Evolutionary conservation across 306 rosid species (phyloP).

Genomic region (Canavalia gladiata): DNA sequence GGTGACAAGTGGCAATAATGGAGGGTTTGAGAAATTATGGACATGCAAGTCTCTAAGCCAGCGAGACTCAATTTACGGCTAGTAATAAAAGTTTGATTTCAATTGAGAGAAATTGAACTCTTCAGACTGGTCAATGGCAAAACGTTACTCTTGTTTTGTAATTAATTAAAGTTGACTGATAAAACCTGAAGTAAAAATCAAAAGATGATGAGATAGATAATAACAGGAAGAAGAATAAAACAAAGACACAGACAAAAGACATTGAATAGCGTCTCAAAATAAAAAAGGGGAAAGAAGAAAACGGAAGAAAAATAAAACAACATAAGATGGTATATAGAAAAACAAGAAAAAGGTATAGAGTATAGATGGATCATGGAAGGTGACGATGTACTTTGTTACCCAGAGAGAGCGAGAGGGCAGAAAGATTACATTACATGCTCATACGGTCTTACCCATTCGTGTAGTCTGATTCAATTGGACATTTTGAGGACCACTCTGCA

Average conservation of each 20-base stretch:
- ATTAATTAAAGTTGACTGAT: not conserved
- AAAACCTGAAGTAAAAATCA: not conserved
- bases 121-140: not conserved
- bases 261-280: slow-evolving; percentile 5
- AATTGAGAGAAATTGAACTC: not conserved
- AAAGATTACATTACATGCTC: slow-evolving; percentile 7
- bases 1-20: too few species aligned
- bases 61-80: not conserved
- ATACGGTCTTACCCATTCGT: not conserved
- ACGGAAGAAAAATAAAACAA: not conserved
- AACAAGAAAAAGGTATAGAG: slow-evolving; percentile 24
- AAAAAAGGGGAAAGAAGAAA: not conserved
- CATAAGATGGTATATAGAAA: not conserved
- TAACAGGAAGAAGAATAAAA: slow-evolving; percentile 13
- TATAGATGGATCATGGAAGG: not conserved
- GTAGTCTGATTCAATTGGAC: slow-evolving; percentile 38
- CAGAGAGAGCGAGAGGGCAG: slow-evolving; percentile 3
- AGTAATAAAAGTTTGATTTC: not conserved
- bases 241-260: not conserved
- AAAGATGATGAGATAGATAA: not conserved
- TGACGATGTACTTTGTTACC: slow-evolving; percentile 28
- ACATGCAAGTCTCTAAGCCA: too few species aligned
- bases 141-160: slow-evolving; percentile 8
- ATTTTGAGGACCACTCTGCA: slow-evolving; percentile 37
- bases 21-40: too few species aligned